These are phyloP conservation scores for Inga leiocalycina DNA, from an alignment of 306 rosid species.

Conservation along the genomic window DNA sequence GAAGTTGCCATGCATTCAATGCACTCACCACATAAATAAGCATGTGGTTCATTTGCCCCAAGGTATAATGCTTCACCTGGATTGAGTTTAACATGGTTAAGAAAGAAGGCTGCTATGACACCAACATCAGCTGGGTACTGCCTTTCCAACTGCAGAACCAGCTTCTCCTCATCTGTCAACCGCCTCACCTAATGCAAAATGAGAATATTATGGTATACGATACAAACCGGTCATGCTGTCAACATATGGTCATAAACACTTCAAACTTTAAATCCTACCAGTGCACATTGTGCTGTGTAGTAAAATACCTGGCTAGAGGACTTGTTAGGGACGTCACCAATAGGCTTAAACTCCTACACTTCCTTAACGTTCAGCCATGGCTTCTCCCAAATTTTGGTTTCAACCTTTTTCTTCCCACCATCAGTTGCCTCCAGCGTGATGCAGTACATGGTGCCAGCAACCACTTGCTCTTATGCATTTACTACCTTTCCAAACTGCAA, in stretches of 20 bases:
- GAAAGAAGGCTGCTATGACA: slow-evolving; percentile 83
- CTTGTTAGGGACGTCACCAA: too few relatives aligned
- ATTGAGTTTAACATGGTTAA: slow-evolving; percentile 82
- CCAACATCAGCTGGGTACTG: slow-evolving; percentile 90
- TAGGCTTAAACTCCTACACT: too few relatives aligned
- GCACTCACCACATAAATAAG: slow-evolving; percentile 81
- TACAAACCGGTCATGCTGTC: neutral
- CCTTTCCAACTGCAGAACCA: slow-evolving; percentile 75
- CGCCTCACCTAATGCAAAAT: slow-evolving; percentile 63
- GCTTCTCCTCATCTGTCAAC: slow-evolving; percentile 75
- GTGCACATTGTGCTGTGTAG: too few relatives aligned
- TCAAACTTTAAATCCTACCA: too few relatives aligned
- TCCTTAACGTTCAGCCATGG: too few relatives aligned
- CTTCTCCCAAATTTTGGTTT: too few relatives aligned
- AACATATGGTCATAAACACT: neutral
- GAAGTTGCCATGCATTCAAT: slow-evolving; percentile 98
- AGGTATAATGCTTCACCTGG: slow-evolving; percentile 90
- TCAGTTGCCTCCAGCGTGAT: too few relatives aligned
- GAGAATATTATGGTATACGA: neutral
- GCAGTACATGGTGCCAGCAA: too few relatives aligned
- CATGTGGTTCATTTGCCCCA: slow-evolving; percentile 92
- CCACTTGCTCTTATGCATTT: too few relatives aligned
- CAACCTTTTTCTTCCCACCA: too few relatives aligned
- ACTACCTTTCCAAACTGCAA: too few relatives aligned
- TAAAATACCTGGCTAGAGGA: too few relatives aligned